Conservation (phyloP, 352 stramenopile genomes). For the Phytopythium oedochilum region DNA sequence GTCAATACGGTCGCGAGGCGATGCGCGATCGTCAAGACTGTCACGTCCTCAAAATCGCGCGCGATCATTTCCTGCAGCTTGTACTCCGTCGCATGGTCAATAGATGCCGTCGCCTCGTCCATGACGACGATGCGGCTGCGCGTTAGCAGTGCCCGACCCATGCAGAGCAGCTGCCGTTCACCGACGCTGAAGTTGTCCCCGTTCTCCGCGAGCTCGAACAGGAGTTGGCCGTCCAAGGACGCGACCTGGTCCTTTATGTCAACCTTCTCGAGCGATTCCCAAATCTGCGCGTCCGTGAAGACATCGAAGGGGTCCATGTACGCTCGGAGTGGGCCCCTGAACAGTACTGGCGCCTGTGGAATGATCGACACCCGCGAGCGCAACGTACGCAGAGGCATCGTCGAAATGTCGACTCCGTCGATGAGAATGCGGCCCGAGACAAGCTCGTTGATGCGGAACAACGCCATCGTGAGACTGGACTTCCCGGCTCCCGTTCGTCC, state of each 20-base stretch:
- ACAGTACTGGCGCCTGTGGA: constrained; percentile 85
- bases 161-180: constrained; percentile 90
- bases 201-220: constrained; percentile 35
- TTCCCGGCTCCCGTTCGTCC: constrained; percentile 87
- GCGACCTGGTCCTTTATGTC: constrained; percentile 37
- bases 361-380: constrained; percentile 41
- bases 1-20: constrained; percentile 89
- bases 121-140: constrained; percentile 89
- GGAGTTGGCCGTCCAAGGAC: constrained; percentile 5
- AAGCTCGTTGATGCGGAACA: constrained; percentile 88
- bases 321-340: constrained; percentile 79
- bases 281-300: constrained; percentile 60
- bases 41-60: constrained; percentile 83
- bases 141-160: constrained; percentile 87
- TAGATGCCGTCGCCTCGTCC: constrained; percentile 90
- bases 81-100: constrained; percentile 53
- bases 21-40: constrained; percentile 93
- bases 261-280: constrained; percentile 41
- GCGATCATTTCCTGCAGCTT: constrained; percentile 61
- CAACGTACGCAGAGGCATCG: constrained; percentile 19
- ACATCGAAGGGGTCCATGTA: constrained; percentile 88
- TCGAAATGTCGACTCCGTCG: constrained; percentile 35
- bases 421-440: constrained; percentile 26
- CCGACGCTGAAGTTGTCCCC: constrained; percentile 46
- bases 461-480: constrained; percentile 71